Percentiles rank a stretch among this genome's conserved stretches.
phyloP scores from a whole-genome alignment of 192 early-diverging fungal genomes.

The Backusella macrospora region DNA sequence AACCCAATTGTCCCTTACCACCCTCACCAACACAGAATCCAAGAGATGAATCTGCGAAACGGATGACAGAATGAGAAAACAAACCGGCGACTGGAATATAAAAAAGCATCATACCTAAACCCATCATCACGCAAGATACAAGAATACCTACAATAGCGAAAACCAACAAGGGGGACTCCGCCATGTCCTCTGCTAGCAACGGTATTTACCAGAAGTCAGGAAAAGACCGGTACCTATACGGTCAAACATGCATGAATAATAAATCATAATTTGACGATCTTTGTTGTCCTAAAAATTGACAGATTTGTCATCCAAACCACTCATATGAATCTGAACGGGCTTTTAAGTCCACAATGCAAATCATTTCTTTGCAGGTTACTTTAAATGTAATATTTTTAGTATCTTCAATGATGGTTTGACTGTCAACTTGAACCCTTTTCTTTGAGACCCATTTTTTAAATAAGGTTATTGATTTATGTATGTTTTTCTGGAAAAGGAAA shows the following conservation, averaged over 20 bases:
- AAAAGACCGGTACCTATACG: slow-evolving; percentile 70
- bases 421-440: too few relatives aligned
- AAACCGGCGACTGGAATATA: slow-evolving; percentile 78
- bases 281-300: not conserved
- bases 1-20: slow-evolving; percentile 59
- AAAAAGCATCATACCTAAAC: slow-evolving; percentile 80
- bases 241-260: too few relatives aligned
- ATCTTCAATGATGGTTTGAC: not conserved
- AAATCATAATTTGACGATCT: not conserved
- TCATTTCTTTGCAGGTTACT: not conserved
- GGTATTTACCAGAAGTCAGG: slow-evolving; percentile 66
- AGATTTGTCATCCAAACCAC: not conserved
- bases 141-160: slow-evolving; percentile 60
- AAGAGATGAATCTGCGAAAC: slow-evolving; percentile 82
- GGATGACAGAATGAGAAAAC: slow-evolving; percentile 75
- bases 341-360: slow-evolving; percentile 26
- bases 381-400: slow-evolving; percentile 16
- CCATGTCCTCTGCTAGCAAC: slow-evolving; percentile 70
- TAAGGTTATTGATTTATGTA: too few relatives aligned
- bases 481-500: too few relatives aligned
- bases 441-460: too few relatives aligned
- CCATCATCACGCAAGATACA: slow-evolving; percentile 68
- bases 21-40: slow-evolving; percentile 36
- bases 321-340: slow-evolving; percentile 40
- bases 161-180: slow-evolving; percentile 71